These are phyloP conservation scores for Vigna mungo DNA, from an alignment of 306 rosid genomes.

Conservation along the genomic window DNA sequence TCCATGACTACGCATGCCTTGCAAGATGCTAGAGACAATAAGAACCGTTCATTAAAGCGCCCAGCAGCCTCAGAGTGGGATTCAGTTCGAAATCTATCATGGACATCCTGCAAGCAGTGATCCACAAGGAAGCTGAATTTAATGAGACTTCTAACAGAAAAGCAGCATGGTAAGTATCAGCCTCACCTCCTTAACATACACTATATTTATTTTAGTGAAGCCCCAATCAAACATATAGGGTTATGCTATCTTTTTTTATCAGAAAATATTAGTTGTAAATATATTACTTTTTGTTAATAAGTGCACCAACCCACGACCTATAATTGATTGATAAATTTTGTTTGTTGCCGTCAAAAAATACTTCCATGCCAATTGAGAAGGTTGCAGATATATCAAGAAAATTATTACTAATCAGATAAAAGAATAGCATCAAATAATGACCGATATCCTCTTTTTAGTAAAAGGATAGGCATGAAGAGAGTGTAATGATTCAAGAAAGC, in stretches of 20 bases:
- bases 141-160: constrained; percentile 26
- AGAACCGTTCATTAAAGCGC: constrained; percentile 95
- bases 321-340: not conserved
- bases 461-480: not conserved
- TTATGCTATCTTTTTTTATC: not conserved
- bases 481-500: constrained; percentile 5
- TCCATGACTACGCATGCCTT: constrained; percentile 91
- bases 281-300: too few species aligned
- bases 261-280: too few species aligned
- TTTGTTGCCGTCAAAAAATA: not conserved
- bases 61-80: constrained; percentile 83
- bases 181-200: not conserved
- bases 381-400: not conserved
- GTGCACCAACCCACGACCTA: too few species aligned
- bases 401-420: not conserved
- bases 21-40: constrained; percentile 88
- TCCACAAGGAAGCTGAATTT: constrained; percentile 30
- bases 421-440: not conserved
- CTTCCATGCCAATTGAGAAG: not conserved
- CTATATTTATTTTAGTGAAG: constrained; percentile 17
- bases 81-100: constrained; percentile 92
- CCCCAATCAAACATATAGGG: not conserved
- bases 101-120: constrained; percentile 79
- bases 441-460: not conserved
- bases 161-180: constrained; percentile 20